phyloP scores from a whole-genome alignment of 2,329 filamentous ascomycete genomes.

The Apiospora koreana region DNA sequence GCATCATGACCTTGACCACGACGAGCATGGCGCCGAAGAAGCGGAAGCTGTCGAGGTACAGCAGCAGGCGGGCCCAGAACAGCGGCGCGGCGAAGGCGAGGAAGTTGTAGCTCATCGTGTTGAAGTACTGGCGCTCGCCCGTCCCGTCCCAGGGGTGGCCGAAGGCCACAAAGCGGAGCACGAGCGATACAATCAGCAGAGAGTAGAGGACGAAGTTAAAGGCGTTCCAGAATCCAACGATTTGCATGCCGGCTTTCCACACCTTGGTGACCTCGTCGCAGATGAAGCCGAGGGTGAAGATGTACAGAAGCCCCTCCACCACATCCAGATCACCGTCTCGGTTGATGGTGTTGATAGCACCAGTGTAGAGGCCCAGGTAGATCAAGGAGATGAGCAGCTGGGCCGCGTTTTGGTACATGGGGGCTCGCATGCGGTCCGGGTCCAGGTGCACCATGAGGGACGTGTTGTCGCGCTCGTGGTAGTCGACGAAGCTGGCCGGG shows the following conservation, averaged over 20 bases:
- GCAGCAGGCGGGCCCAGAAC: conserved; percentile 92
- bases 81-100: conserved; percentile 90
- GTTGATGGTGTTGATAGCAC: conserved; percentile 93
- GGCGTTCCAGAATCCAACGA: conserved; percentile 95
- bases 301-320: conserved; percentile 81
- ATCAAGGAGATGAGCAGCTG: conserved; percentile 83
- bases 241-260: conserved; percentile 90
- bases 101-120: conserved; percentile 88
- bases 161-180: conserved; percentile 77
- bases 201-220: conserved; percentile 87
- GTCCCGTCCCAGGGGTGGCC: conserved; percentile 54
- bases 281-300: conserved; percentile 89
- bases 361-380: conserved; percentile 84
- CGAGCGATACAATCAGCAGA: conserved; percentile 75
- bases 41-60: conserved; percentile 90
- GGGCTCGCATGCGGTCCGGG: conserved; percentile 90
- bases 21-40: conserved; percentile 99
- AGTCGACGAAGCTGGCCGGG: conserved; percentile 85
- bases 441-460: conserved; percentile 82
- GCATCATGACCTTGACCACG: conserved; percentile 93
- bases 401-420: conserved; percentile 87
- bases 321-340: conserved; percentile 78
- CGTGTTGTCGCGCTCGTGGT: conserved; percentile 77
- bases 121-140: conserved; percentile 63
- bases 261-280: conserved; percentile 87